These are phyloP conservation scores for Amphirosellinia nigrospora DNA, from an alignment of 495 filamentous ascomycete species.

Conservation along the genomic window DNA sequence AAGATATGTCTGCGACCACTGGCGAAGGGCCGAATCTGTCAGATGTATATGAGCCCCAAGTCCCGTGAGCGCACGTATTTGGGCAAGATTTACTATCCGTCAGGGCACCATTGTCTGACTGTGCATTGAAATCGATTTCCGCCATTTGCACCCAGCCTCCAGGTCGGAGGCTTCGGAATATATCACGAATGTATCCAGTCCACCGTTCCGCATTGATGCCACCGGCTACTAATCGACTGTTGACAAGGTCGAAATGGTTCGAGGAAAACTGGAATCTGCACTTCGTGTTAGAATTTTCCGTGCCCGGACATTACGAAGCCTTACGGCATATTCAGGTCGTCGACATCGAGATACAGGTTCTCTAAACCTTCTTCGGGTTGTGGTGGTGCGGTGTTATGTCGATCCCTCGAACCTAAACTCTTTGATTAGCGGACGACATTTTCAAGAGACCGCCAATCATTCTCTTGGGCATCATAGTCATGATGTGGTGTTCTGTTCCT, in stretches of 20 bases:
- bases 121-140: slow-evolving; percentile 85
- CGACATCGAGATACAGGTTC: slow-evolving; percentile 78
- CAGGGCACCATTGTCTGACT: slow-evolving; percentile 88
- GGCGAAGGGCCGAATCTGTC: slow-evolving; percentile 69
- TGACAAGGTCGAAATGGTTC: slow-evolving; percentile 87
- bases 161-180: slow-evolving; percentile 59
- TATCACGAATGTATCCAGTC: slow-evolving; percentile 79
- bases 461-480: slow-evolving; percentile 10
- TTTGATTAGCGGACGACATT: slow-evolving; percentile 14
- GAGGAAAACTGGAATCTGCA: slow-evolving; percentile 71
- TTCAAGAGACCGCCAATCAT: slow-evolving; percentile 17
- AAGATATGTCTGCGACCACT: slow-evolving; percentile 75
- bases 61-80: slow-evolving; percentile 15
- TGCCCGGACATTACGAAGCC: slow-evolving; percentile 27
- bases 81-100: slow-evolving; percentile 55
- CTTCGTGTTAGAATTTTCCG: slow-evolving; percentile 33
- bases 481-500: not conserved
- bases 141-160: slow-evolving; percentile 91
- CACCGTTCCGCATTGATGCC: slow-evolving; percentile 82
- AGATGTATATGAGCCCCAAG: slow-evolving; percentile 15
- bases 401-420: slow-evolving; percentile 73
- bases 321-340: slow-evolving; percentile 76
- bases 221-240: slow-evolving; percentile 79
- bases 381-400: slow-evolving; percentile 74
- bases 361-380: slow-evolving; percentile 65